These are phyloP conservation scores for Hypoxylon lenormandii DNA, from an alignment of 495 filamentous ascomycete species.

Conservation along the genomic window DNA sequence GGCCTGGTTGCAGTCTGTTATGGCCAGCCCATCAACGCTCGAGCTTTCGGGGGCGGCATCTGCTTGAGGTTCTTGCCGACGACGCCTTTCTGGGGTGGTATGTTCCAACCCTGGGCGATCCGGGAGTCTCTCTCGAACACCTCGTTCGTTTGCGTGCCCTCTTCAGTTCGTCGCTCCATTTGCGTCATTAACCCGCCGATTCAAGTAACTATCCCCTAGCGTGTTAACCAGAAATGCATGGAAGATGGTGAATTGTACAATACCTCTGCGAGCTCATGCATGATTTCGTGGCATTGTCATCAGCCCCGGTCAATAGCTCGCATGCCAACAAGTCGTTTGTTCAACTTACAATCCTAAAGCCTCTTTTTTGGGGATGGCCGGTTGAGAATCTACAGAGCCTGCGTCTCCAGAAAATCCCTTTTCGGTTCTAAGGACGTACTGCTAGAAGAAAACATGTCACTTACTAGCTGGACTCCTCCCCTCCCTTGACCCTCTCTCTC, in stretches of 20 bases:
- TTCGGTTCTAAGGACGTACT: conserved; percentile 25
- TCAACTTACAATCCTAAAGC: conserved; percentile 30
- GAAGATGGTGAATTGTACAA: conserved; percentile 52
- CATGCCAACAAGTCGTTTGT: conserved; percentile 47
- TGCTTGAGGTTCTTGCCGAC: conserved; percentile 46
- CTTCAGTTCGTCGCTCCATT: conserved; percentile 50
- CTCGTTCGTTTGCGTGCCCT: conserved; percentile 48
- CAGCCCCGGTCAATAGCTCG: conserved; percentile 53
- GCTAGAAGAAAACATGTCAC: conserved; percentile 33
- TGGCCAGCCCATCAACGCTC: conserved; percentile 34
- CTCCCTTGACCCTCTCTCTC: conserved; percentile 4
- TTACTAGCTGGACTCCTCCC: conserved; percentile 41
- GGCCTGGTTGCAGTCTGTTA: conserved; percentile 18
- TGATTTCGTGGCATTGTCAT: conserved; percentile 58
- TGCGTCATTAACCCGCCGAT: conserved; percentile 54
- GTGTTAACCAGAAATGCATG: conserved; percentile 47
- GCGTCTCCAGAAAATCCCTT: conserved; percentile 20
- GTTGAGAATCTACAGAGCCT: conserved; percentile 34
- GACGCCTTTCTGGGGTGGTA: conserved; percentile 27
- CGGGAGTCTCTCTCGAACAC: conserved; percentile 36
- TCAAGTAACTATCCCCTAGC: conserved; percentile 47
- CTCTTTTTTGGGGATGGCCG: conserved; percentile 15
- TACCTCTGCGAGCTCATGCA: conserved; percentile 57
- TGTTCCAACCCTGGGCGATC: conserved; percentile 31
- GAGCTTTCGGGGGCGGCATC: conserved; percentile 40